Base-by-base conservation (phyloP, 2,329 filamentous ascomycete genomes). In the Emmonsiellopsis sp. region DNA sequence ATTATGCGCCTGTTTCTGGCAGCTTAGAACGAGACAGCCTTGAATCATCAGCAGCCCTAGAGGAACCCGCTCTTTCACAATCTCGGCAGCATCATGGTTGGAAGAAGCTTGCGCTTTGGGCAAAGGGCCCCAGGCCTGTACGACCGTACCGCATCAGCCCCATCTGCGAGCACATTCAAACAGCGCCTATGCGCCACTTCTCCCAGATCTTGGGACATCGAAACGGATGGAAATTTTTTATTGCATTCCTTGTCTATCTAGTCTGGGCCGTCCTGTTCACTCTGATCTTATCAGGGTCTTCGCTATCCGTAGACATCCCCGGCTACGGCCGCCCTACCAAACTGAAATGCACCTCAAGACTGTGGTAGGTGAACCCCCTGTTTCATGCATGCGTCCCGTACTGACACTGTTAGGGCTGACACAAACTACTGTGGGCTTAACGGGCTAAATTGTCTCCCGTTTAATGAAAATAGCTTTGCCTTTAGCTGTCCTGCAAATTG, bases 401-500 rank as follows among this genome's bases (percentile, higher is more conserved):
- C 45, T 54, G 20, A 56, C 44, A 35, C 44, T 32, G 54, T 45
- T 31, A 51, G 52, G 48, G 32, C 13, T 26, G 32, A 20, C 26
- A 10, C 44, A 8, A 76, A 76, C 58, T 66, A 42, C 13, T 51
- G 45, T 35, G 40, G 9, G 7, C 11, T 46, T 40, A 26, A 55
- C 59, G 35, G 56, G n/a, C 15, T 52, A 30, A 16, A 40, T n/a
- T 52, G 51, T 42, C 15, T 50, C 11, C 45, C 13, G 1, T 48
- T 50, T 20, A 10, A 51, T 41, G 26, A 41, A 31, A 34, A 46
- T 26, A 31, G 34, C 7, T 52, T 82, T 58, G 72, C 79, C 0
- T 83, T 83, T 58, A 72, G 78, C 46, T 83, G 80, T 61, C 79
- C 80, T 3, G 77, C 80, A 6, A 76, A 79, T 50, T 83, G 80